Conservation (phyloP, 1,139 yeast genomes). For the Debaryomycetaceae sp. region DNA sequence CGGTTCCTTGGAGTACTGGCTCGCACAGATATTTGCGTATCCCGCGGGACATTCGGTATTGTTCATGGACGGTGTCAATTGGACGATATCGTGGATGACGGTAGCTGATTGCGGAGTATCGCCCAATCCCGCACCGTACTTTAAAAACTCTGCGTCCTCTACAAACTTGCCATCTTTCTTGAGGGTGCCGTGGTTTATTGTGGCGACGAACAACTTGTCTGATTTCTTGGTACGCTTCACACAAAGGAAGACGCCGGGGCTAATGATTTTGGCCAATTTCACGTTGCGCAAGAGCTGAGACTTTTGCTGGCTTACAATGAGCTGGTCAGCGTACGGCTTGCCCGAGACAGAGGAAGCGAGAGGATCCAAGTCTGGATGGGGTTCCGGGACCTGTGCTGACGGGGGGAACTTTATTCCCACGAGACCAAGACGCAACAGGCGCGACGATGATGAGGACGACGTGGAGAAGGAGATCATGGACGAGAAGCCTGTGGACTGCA, state of each 20-base stretch:
- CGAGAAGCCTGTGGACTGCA: constrained; percentile 19
- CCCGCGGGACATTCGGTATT: constrained; percentile 70
- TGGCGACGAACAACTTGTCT: constrained; percentile 57
- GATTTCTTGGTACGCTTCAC: constrained; percentile 33
- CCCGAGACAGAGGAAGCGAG: constrained; percentile 28
- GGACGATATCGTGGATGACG: constrained; percentile 60
- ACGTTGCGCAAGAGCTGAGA: constrained; percentile 37
- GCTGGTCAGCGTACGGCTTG: constrained; percentile 32
- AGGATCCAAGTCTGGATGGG: constrained; percentile 38
- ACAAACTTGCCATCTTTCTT: constrained; percentile 59
- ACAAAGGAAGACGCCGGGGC: constrained; percentile 73
- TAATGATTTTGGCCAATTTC: constrained; percentile 43
- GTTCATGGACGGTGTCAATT: constrained; percentile 57
- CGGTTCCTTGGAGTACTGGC: constrained; percentile 60
- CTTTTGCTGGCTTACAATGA: constrained; percentile 33
- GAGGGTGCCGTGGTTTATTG: constrained; percentile 75
- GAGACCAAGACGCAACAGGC: constrained; percentile 21
- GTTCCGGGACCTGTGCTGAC: constrained; percentile 47
- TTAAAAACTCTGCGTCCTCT: constrained; percentile 73
- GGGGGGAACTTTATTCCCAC: constrained; percentile 67
- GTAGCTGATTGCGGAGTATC: constrained; percentile 15
- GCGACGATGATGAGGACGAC: constrained; percentile 5
- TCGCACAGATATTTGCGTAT: constrained; percentile 71
- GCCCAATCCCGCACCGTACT: constrained; percentile 32
- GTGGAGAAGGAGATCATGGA: constrained; percentile 17